Base-by-base conservation (phyloP, 1,284 basidiomycete species). In the Tilletia setariae region DNA sequence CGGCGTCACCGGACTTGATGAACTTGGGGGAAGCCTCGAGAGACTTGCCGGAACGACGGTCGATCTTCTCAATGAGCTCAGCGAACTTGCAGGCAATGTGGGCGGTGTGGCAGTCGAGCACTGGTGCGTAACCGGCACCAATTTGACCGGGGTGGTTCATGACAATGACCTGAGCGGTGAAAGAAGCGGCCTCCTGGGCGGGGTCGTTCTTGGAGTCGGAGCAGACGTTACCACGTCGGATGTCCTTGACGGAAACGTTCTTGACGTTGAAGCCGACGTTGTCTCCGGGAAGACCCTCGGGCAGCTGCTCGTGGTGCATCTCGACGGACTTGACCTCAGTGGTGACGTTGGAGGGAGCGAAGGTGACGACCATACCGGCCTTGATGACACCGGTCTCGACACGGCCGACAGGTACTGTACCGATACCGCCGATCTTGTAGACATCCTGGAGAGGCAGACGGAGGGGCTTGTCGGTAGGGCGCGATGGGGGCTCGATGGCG, bases 361-460 rank as follows among this genome's bases (percentile, higher is more conserved):
- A 98, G 84, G 87, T 90, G 85, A 98, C 95, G 67, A 85, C 84
- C 95, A 98, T 98, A 85, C 95, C 94, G 82, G 94, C 92, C 89
- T 98, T 98, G 90, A 98, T 98, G 86, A 94, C 84, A 90, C 96
- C 95, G 83, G 96, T 98, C 89, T 98, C 95, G 83, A 98, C 95
- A 93, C 96, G 95, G 86, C 95, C 95, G 87, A 99, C 95, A 84
- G 95, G 95, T 82, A 99, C 96, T 82, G 95, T 99, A 80, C 95
- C 95, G 83, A 99, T 99, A 94, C 95, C 95, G 87, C 95, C 95
- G 83, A 99, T 99, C 90, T 99, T 99, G 93, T 99, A 98, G 83
- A 99, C 95, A 89, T 99, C 95, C 89, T 98, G 95, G 86, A 99
- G 94, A 83, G 95, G 95, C 77, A 99, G 94, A 88, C 95, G 94